These are phyloP conservation scores for Lasiosphaeris hirsuta DNA, from an alignment of 495 filamentous ascomycete species.

Conservation along the genomic window DNA sequence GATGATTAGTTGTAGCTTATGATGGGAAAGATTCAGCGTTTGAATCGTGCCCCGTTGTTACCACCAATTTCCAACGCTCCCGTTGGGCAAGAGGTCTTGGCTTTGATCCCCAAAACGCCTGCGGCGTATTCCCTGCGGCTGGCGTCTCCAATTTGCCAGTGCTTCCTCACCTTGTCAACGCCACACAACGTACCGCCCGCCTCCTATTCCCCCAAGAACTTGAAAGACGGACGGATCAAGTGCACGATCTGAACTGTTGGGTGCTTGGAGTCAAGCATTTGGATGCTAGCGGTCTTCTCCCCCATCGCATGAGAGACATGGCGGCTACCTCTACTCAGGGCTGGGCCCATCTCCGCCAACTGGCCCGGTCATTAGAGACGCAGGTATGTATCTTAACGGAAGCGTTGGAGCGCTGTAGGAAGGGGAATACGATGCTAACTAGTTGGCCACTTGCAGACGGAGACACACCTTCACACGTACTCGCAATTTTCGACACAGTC, in stretches of 20 bases:
- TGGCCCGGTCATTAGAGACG: constrained; percentile 83
- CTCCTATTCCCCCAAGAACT: background rate
- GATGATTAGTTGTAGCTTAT: too few species aligned
- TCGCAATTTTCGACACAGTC: constrained; percentile 85
- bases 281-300: constrained; percentile 10
- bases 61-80: background rate
- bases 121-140: background rate
- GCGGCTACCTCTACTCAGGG: constrained; percentile 70
- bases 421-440: background rate
- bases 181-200: background rate
- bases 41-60: background rate
- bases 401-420: background rate
- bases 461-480: constrained; percentile 89
- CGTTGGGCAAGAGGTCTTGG: background rate
- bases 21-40: too few species aligned
- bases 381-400: constrained; percentile 60
- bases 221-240: background rate
- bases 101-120: background rate
- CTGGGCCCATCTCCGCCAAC: constrained; percentile 94
- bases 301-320: constrained; percentile 46
- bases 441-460: constrained; percentile 59
- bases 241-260: too few species aligned
- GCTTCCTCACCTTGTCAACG: background rate
- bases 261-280: background rate
- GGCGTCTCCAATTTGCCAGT: background rate